Base-by-base conservation (phyloP, 2,329 filamentous ascomycete genomes). In the Cercospora citrullina region DNA sequence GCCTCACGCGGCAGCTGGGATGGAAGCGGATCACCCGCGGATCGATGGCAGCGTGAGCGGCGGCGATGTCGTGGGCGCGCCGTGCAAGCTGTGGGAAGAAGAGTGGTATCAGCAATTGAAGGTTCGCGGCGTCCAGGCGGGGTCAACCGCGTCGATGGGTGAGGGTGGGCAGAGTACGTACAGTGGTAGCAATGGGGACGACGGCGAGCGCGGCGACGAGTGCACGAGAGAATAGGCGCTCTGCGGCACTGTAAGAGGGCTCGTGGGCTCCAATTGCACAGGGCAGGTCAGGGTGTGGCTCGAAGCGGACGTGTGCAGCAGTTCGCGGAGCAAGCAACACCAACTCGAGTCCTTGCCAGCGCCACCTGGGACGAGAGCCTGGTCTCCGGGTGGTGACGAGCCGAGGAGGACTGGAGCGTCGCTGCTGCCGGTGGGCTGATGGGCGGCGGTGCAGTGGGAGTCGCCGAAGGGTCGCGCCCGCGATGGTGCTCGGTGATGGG, bases 251-350 rank as follows among this genome's bases (percentile, higher is more conserved):
- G 55, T 33, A 58, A 42, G 63, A 63, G 64, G 69, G 68, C 68
- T 73, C 71, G 73, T 72, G 71, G 72, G 70, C 67, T 67, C 36
- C 65, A 68, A 55, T 69, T 53, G 72, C 65, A 69, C 69, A 68
- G 70, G 57, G 55, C 30, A 64, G 33, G 64, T 63, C 64, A 64
- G 65, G 61, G 45, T 60, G 63, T 63, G 62, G 58, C 66, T 65
- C 65, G 60, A 73, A 71, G 60, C 66, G 72, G 67, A 68, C 66
- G 69, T 66, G 70, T 72, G 73, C 73, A 75, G 69, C 36, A 65
- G 66, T 66, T 71, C 65, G 68, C 63, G 65, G 68, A 64, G 63
- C 30, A 51, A 58, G 71, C 66, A 67, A 69, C 68, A 71, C 62
- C 45, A 60, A 62, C 33, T 65, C 36, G n/a, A 30, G 60, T 59